Base-by-base conservation (phyloP, 306 rosid species). In the Quercus engelmannii region DNA sequence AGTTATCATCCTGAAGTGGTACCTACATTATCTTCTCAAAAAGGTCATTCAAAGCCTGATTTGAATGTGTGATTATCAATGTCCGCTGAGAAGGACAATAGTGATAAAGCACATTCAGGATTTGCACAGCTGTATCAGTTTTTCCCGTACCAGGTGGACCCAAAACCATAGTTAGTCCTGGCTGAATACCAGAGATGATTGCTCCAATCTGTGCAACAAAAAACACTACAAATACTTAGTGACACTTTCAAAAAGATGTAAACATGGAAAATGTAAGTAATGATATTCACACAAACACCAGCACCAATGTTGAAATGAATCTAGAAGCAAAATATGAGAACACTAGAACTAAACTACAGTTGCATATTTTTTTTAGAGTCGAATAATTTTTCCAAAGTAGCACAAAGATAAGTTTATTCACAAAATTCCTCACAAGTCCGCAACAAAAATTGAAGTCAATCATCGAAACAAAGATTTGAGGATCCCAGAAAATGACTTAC, bases 101-200 rank as follows among this genome's bases (percentile, higher is more conserved):
- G 88, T 93, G 99, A 87, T 95, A 95, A 21, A 95, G 97, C 78
- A 95, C 98, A 77, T 95, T 95, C 78, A 95, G 85, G 86, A 95
- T 88, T 86, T 95, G 98, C 68, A 93, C 99, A 41, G 99, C 99
- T 31, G 98, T 95, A 89, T 95, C 98, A 74, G 98, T 95, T 88
- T 95, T 95, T 88, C 99, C 98, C 0, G 99, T 95, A 87, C 99
- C 99, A 88, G 99, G 98, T 68, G 99, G 99, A 83, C 98, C 99
- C 64, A 95, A 96, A 81, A 90, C 96, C 99, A 93, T 95, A 62
- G 99, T 93, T 71, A 95, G 84, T 55, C 99, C 98, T 59, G 99
- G 98, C 87, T 95, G 99, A 82, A 93, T 83, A 57, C 99, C 99
- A 19, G 98, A 95, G 56, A 91, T 88, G 80, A 95, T 93, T 69